phyloP scores from a whole-genome alignment of 2,329 filamentous ascomycete species.

The Aureobasidium sp. region DNA sequence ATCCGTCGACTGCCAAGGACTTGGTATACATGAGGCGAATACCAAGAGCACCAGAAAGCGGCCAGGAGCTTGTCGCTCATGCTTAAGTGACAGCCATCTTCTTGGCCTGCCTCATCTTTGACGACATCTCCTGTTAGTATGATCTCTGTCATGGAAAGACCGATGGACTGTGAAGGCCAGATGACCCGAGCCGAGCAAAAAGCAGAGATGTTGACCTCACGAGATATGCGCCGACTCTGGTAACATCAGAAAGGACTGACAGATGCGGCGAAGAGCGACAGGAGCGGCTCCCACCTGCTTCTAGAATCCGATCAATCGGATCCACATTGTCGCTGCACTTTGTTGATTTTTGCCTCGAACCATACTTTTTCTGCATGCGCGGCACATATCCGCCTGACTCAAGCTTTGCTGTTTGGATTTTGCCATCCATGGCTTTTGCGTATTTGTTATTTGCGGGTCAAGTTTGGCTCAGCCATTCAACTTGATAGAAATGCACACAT shows the following conservation, averaged over 20 bases:
- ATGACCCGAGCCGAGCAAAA: conserved; percentile 11
- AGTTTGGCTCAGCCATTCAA: conserved; percentile 10
- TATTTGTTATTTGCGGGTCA: not conserved
- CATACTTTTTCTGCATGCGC: not conserved
- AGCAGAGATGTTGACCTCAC: conserved; percentile 8
- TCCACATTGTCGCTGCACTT: not conserved
- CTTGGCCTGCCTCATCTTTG: conserved; percentile 8
- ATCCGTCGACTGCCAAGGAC: not conserved
- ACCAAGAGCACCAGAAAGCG: not conserved
- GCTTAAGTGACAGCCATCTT: conserved; percentile 5
- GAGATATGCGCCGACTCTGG: not conserved
- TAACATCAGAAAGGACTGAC: not conserved
- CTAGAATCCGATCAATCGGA: conserved; percentile 7
- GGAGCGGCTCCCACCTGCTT: conserved; percentile 2
- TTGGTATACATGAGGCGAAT: not conserved
- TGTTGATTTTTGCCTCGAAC: not conserved
- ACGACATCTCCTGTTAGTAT: conserved; percentile 2
- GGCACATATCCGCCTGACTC: conserved; percentile 5
- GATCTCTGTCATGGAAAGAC: not conserved
- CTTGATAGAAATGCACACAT: not conserved
- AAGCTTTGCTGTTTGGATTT: not conserved
- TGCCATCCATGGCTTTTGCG: not conserved
- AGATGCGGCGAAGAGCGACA: conserved; percentile 6
- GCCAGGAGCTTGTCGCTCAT: not conserved
- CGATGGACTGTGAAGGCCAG: not conserved